Evolutionary conservation across 108 stramenopile species (phyloP).

Genomic region (Mediolabrus comicus): DNA sequence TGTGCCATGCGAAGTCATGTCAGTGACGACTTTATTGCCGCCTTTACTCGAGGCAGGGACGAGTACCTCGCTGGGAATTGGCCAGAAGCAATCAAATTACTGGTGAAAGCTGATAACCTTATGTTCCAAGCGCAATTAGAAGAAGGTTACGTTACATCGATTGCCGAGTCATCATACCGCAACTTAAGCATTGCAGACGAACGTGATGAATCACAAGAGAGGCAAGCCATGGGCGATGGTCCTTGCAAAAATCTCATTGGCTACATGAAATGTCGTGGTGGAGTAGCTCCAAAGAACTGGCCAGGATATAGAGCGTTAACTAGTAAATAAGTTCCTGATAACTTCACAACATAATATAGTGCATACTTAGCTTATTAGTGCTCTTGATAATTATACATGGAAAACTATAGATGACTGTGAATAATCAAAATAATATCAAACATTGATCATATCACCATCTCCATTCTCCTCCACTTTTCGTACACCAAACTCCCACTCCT

Average conservation of each 20-base stretch:
- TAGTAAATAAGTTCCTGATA: too few relatives aligned
- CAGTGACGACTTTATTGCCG: constrained; percentile 66
- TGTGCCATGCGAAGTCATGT: constrained; percentile 79
- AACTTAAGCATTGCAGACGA: constrained; percentile 15
- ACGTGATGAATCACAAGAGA: constrained; percentile 20
- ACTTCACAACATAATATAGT: too few relatives aligned
- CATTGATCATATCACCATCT: too few relatives aligned
- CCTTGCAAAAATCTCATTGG: constrained; percentile 70
- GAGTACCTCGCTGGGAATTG: constrained; percentile 78
- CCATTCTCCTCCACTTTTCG: constrained; percentile 21
- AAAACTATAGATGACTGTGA: too few relatives aligned
- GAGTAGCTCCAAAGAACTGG: constrained; percentile 70
- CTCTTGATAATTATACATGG: too few relatives aligned
- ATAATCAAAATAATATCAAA: too few relatives aligned
- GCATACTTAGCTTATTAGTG: too few relatives aligned
- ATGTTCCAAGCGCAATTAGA: constrained; percentile 68
- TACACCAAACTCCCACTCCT: constrained; percentile 87
- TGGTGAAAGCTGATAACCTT: constrained; percentile 71
- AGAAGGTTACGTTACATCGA: constrained; percentile 54
- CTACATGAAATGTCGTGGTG: constrained; percentile 69
- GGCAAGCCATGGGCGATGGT: constrained; percentile 75
- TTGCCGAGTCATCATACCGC: constrained; percentile 2
- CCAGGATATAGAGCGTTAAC: constrained; percentile 76
- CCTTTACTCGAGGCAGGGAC: constrained; percentile 67
- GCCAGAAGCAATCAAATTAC: constrained; percentile 49